Evolutionary conservation across 225 moss, liverwort and hornwort species (phyloP).

Genomic region (Sphagnum contortum): DNA sequence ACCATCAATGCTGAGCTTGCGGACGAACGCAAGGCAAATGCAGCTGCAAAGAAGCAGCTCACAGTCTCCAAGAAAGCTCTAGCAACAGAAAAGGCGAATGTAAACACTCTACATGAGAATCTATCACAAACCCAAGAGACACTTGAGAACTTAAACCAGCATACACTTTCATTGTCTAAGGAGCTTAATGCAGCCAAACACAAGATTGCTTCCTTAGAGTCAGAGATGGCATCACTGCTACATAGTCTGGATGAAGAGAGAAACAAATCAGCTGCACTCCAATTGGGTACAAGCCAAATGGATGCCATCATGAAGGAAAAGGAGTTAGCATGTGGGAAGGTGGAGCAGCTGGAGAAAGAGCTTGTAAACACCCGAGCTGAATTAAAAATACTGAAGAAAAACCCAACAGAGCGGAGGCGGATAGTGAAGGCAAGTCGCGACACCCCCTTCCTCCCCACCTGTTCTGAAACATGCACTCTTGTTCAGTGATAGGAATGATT

Average conservation of each 20-base stretch:
- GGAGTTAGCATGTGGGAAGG: too few species aligned
- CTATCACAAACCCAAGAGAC: constrained; percentile 44
- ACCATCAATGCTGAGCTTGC: constrained; percentile 24
- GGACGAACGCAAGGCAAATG: constrained; percentile 39
- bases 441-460: too few species aligned
- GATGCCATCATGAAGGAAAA: constrained; percentile 9
- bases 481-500: too few species aligned
- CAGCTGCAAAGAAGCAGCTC: constrained; percentile 44
- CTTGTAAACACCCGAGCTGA: too few species aligned
- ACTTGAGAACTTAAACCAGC: constrained; percentile 47
- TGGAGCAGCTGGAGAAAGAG: too few species aligned
- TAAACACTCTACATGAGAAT: constrained; percentile 42
- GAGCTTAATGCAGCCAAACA: constrained; percentile 41
- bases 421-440: too few species aligned
- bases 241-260: constrained; percentile 46
- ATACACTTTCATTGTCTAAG: constrained; percentile 33
- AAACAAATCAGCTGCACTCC: constrained; percentile 18
- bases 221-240: constrained; percentile 19
- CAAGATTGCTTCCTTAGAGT: constrained; percentile 27
- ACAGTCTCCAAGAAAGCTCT: constrained; percentile 39
- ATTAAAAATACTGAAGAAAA: too few species aligned
- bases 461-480: too few species aligned
- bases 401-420: too few species aligned
- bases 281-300: constrained; percentile 20
- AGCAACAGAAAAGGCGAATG: constrained; percentile 42